Evolutionary conservation across 192 early-diverging fungal species (phyloP).

Genomic region (Spinellus fusiger): DNA sequence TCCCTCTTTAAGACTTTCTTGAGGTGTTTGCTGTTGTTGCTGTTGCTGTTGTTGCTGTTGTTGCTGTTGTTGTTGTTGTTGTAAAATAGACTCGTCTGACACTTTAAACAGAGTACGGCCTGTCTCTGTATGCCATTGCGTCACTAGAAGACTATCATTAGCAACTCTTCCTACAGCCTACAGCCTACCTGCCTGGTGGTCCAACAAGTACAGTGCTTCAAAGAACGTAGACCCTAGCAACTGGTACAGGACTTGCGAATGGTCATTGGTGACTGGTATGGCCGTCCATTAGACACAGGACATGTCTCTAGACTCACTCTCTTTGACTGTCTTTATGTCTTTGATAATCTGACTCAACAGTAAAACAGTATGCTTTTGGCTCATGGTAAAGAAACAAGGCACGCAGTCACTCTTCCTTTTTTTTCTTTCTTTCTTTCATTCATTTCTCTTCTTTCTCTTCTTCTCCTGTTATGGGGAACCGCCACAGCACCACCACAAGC

Average conservation of each 20-base stretch:
- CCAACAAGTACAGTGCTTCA: slow-evolving; percentile 10
- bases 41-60: not conserved
- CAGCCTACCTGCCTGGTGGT: slow-evolving; percentile 5
- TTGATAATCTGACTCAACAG: not conserved
- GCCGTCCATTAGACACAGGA: not conserved
- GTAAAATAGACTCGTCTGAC: too few relatives aligned
- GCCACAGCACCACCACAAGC: too few relatives aligned
- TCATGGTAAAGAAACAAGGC: slow-evolving; percentile 1
- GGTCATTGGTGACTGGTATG: slow-evolving; percentile 1
- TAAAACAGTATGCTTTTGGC: not conserved
- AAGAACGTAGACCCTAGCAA: not conserved
- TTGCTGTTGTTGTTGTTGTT: not conserved
- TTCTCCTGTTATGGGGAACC: too few relatives aligned
- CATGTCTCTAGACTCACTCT: not conserved
- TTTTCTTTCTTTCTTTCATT: not conserved
- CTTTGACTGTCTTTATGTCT: not conserved
- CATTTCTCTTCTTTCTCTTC: not conserved
- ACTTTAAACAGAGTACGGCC: too few relatives aligned
- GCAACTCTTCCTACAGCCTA: not conserved
- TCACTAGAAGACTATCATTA: too few relatives aligned
- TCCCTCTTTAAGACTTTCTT: not conserved
- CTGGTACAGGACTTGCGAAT: not conserved
- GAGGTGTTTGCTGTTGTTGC: not conserved
- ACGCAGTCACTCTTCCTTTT: not conserved
- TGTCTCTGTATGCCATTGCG: too few relatives aligned